phyloP scores from a whole-genome alignment of 176 grass and related monocot genomes.

The Calamus simplicifolius region DNA sequence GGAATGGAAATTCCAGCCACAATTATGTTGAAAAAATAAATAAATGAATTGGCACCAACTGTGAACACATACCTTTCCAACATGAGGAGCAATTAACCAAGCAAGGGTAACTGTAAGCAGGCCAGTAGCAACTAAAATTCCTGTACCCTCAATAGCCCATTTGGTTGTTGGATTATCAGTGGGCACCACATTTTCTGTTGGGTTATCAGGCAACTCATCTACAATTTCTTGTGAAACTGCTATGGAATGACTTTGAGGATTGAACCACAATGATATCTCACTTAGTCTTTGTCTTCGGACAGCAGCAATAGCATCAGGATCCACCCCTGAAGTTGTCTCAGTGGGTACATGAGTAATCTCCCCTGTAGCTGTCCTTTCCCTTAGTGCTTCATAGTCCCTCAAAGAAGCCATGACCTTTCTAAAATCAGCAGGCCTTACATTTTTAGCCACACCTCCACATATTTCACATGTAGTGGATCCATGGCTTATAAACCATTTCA shows the following conservation, averaged over 20 bases:
- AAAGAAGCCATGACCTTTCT: conserved; percentile 69
- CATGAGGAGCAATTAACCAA: conserved; percentile 74
- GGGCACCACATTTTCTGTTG: conserved; percentile 34
- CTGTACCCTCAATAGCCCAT: conserved; percentile 54
- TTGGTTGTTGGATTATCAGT: conserved; percentile 21
- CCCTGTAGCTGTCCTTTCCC: conserved; percentile 58
- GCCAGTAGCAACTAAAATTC: conserved; percentile 55
- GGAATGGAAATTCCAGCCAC: too few species aligned
- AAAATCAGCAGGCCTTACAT: conserved; percentile 57
- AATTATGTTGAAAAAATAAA: too few species aligned
- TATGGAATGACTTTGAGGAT: conserved; percentile 41
- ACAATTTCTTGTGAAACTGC: conserved; percentile 35
- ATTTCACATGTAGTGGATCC: conserved; percentile 86
- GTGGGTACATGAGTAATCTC: conserved; percentile 36
- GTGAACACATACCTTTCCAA: conserved; percentile 60
- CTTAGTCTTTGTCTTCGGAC: conserved; percentile 72
- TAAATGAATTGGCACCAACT: not conserved
- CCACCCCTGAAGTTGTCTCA: conserved; percentile 31
- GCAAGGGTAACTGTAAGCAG: conserved; percentile 50
- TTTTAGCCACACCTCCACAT: conserved; percentile 51
- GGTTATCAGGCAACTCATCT: conserved; percentile 33
- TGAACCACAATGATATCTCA: conserved; percentile 91
- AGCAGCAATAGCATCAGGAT: conserved; percentile 67
- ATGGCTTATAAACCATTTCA: conserved; percentile 92
- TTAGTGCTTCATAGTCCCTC: conserved; percentile 72